These are phyloP conservation scores for Sanghuangporus baumii DNA, from an alignment of 1,284 basidiomycete genomes.

Conservation along the genomic window DNA sequence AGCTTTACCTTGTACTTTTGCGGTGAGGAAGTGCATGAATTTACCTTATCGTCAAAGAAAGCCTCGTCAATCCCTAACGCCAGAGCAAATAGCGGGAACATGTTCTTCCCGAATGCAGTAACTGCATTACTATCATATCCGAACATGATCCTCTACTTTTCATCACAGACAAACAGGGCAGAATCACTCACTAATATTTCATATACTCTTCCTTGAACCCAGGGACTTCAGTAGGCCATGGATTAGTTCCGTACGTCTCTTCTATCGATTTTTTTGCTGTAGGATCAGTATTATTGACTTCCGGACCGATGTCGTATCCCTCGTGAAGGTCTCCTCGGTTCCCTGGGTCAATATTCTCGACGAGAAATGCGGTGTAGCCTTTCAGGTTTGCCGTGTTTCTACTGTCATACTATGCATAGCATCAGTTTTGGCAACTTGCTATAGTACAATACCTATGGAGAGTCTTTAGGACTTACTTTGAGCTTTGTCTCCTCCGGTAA, in stretches of 20 bases:
- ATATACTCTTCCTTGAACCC: conserved; percentile 48
- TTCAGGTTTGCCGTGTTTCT: conserved; percentile 62
- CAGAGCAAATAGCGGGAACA: conserved; percentile 83
- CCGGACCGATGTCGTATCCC: conserved; percentile 77
- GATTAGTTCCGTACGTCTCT: conserved; percentile 34
- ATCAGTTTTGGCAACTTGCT: conserved; percentile 1
- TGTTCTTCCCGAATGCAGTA: conserved; percentile 56
- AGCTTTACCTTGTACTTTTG: background rate
- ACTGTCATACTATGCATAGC: conserved; percentile 54
- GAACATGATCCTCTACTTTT: background rate
- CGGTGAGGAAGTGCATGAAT: background rate
- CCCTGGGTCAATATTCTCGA: conserved; percentile 56
- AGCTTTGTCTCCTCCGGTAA: conserved; percentile 55
- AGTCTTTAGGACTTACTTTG: conserved; percentile 23
- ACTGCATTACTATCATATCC: conserved; percentile 26
- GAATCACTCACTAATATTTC: conserved; percentile 55
- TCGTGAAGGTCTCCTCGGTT: conserved; percentile 75
- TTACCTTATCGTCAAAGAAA: conserved; percentile 78
- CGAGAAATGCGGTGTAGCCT: conserved; percentile 64
- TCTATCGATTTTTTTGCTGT: conserved; percentile 26
- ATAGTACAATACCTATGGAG: background rate
- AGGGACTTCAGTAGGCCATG: conserved; percentile 45
- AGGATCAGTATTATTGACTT: conserved; percentile 34
- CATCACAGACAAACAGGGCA: background rate
- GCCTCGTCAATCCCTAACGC: conserved; percentile 69